A percentile compares a stretch with the other conserved stretches of the same genome.
phyloP scores from a whole-genome alignment of 2,329 filamentous ascomycete genomes.

The Podosphaera leucotricha region DNA sequence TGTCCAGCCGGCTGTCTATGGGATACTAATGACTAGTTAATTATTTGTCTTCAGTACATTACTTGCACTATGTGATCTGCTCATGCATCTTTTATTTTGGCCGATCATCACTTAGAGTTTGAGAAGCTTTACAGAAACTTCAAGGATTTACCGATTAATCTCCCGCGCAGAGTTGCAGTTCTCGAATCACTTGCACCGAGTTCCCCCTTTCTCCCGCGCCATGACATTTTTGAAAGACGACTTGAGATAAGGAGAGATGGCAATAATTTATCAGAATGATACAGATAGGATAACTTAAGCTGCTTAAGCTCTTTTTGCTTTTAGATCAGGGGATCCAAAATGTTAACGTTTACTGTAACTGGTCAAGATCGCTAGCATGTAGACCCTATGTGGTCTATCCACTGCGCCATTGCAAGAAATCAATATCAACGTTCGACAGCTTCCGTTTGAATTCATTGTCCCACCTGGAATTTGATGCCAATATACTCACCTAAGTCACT shows the following conservation, averaged over 20 bases:
- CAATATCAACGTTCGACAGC: too few relatives aligned
- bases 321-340: neutral
- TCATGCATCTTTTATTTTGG: neutral
- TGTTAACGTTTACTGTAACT: neutral
- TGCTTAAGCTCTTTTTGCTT: neutral
- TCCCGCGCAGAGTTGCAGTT: neutral
- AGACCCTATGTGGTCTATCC: neutral
- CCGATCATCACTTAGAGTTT: neutral
- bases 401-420: too few relatives aligned
- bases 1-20: too few relatives aligned
- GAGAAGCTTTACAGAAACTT: neutral
- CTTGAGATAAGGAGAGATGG: neutral
- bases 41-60: too few relatives aligned
- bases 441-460: neutral
- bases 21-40: too few relatives aligned
- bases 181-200: neutral
- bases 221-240: neutral
- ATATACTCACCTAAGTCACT: neutral
- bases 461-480: neutral
- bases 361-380: neutral
- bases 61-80: neutral
- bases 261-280: neutral
- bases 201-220: neutral
- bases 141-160: neutral
- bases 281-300: neutral